Evolutionary conservation across 352 stramenopile genomes (phyloP).

Genomic region (Phytophthora megakarya): DNA sequence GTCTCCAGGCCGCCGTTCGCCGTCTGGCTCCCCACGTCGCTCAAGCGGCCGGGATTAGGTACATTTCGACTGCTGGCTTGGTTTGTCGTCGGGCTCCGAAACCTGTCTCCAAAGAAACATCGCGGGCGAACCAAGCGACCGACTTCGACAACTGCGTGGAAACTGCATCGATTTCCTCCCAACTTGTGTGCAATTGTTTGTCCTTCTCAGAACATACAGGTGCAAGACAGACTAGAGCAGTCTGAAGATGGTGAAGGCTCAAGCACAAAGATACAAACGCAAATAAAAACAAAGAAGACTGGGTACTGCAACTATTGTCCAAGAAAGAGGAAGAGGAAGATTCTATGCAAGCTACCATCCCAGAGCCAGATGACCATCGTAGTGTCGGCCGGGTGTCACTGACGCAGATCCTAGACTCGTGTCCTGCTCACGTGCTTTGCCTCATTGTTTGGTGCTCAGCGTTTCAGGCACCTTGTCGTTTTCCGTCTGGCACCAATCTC

Average conservation of each 20-base stretch:
- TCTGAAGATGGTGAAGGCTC: constrained; percentile 40
- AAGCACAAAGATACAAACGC: constrained; percentile 45
- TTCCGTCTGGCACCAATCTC: no score
- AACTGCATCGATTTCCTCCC: constrained; percentile 30
- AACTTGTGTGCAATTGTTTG: constrained; percentile 29
- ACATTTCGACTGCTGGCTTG: constrained; percentile 6
- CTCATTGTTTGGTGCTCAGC: constrained; percentile 12
- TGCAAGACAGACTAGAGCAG: constrained; percentile 30
- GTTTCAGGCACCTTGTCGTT: background rate
- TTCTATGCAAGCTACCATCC: constrained; percentile 18
- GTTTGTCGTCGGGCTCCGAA: constrained; percentile 12
- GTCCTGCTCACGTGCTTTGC: background rate
- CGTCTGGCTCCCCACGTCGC: constrained; percentile 55
- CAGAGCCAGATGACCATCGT: constrained; percentile 17
- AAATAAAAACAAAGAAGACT: constrained; percentile 54
- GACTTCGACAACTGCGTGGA: constrained; percentile 30
- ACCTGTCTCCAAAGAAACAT: constrained; percentile 17
- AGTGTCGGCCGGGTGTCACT: constrained; percentile 10
- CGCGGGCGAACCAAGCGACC: constrained; percentile 8
- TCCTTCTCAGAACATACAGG: constrained; percentile 27
- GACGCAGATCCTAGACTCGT: constrained; percentile 15
- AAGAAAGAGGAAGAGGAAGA: constrained; percentile 41
- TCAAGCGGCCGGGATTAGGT: constrained; percentile 46
- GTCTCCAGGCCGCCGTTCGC: constrained; percentile 50
- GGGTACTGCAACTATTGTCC: constrained; percentile 41